Percentiles rank a stretch among this genome's conserved stretches.
These are phyloP conservation scores for Ascochyta pisi DNA, from an alignment of 2,329 filamentous ascomycete genomes.

Conservation along the genomic window DNA sequence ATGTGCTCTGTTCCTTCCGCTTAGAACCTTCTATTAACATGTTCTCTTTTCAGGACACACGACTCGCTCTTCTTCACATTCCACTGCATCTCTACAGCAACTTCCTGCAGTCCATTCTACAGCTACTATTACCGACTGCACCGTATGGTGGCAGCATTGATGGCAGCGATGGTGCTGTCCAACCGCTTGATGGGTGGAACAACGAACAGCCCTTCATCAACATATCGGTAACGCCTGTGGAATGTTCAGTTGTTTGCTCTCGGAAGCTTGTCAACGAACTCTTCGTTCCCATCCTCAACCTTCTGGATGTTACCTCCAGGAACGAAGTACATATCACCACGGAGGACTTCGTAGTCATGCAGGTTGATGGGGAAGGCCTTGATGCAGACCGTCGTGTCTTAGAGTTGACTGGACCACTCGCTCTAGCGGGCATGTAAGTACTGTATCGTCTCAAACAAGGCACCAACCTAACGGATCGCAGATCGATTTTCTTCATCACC, in stretches of 20 bases:
- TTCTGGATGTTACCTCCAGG: slow-evolving; percentile 59
- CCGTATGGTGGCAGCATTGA: slow-evolving; percentile 39
- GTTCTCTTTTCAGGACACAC: slow-evolving; percentile 72
- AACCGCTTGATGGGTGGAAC: slow-evolving; percentile 52
- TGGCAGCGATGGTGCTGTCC: slow-evolving; percentile 42
- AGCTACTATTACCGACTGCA: slow-evolving; percentile 74
- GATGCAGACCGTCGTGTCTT: slow-evolving; percentile 91
- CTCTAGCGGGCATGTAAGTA: slow-evolving; percentile 81
- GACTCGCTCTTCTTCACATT: slow-evolving; percentile 88
- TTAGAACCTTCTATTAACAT: slow-evolving; percentile 41
- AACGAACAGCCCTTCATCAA: slow-evolving; percentile 83
- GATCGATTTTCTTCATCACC: slow-evolving; percentile 96
- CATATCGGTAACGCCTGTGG: slow-evolving; percentile 88
- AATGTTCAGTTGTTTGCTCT: slow-evolving; percentile 91
- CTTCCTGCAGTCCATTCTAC: slow-evolving; percentile 87
- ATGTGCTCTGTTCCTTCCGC: not conserved
- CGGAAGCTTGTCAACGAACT: slow-evolving; percentile 74
- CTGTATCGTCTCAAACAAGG: not conserved
- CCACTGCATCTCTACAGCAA: slow-evolving; percentile 77
- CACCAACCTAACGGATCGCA: slow-evolving; percentile 37
- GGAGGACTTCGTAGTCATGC: slow-evolving; percentile 87
- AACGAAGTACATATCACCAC: slow-evolving; percentile 72
- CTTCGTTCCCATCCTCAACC: slow-evolving; percentile 74
- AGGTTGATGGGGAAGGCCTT: slow-evolving; percentile 86
- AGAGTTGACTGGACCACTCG: slow-evolving; percentile 88